Evolutionary conservation across 768 basidiomycete species (phyloP).

Genomic region (Albatrellus ellisii): DNA sequence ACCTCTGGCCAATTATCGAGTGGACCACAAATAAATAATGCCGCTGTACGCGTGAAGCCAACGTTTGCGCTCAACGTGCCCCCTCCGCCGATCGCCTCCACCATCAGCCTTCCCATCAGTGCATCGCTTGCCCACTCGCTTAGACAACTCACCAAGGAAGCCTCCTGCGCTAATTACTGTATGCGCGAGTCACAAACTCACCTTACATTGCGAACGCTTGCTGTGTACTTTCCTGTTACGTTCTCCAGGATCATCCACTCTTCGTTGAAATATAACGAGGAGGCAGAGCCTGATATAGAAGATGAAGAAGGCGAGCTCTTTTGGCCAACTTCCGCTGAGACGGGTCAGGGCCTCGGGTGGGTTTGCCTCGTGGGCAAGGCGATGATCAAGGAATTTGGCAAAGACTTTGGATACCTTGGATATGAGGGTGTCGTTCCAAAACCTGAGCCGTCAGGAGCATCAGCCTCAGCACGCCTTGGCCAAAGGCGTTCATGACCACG

Average conservation of each 20-base stretch:
- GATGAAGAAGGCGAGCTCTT: conserved; percentile 81
- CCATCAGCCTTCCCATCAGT: conserved; percentile 13
- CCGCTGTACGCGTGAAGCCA: conserved; percentile 12
- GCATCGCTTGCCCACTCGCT: conserved; percentile 13
- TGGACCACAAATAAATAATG: too few relatives aligned
- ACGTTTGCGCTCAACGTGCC: conserved; percentile 12
- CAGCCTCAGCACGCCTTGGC: not conserved
- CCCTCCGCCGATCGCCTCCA: conserved; percentile 12
- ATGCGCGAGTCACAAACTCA: conserved; percentile 25
- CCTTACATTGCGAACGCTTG: conserved; percentile 54
- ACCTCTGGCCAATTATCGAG: too few relatives aligned
- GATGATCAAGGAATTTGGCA: conserved; percentile 76
- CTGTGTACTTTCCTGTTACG: conserved; percentile 62
- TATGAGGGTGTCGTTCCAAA: conserved; percentile 62
- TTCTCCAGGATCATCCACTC: conserved; percentile 63
- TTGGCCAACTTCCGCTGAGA: conserved; percentile 66
- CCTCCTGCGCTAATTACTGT: conserved; percentile 19
- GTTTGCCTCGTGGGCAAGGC: conserved; percentile 80
- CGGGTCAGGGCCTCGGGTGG: conserved; percentile 74
- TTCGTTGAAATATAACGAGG: conserved; percentile 47
- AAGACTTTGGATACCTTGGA: conserved; percentile 59
- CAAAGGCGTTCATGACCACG: conserved; percentile 5
- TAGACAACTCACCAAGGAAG: conserved; percentile 31
- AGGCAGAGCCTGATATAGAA: conserved; percentile 72
- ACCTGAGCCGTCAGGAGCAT: conserved; percentile 26